A percentile compares a stretch with the other conserved stretches of the same genome.
Conservation (phyloP, 306 rosid species). For the Vigna hirtella region DNA sequence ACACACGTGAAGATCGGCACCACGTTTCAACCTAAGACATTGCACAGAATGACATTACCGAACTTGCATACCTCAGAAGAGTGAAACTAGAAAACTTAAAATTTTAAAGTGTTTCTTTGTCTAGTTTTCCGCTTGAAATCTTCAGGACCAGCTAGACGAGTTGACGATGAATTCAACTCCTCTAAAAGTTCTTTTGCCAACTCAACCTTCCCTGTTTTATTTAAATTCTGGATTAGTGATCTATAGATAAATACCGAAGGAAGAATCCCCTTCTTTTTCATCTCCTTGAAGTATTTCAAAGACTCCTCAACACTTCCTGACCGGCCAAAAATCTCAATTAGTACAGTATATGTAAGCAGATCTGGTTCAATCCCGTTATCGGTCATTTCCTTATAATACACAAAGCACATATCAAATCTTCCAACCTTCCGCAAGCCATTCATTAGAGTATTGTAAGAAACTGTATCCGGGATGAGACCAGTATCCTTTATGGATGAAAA, state of each 20-base stretch:
- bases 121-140: conserved; percentile 61
- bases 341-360: conserved; percentile 78
- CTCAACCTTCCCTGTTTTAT: conserved; percentile 68
- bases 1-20: conserved; percentile 17
- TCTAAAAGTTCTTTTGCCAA: conserved; percentile 59
- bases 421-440: conserved; percentile 76
- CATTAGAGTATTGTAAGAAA: conserved; percentile 78
- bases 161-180: conserved; percentile 68
- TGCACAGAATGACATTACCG: conserved; percentile 13
- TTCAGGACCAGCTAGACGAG: conserved; percentile 59
- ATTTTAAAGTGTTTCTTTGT: conserved; percentile 32
- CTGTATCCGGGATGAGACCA: conserved; percentile 62
- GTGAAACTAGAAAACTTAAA: conserved; percentile 2
- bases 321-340: conserved; percentile 69
- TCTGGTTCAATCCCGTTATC: conserved; percentile 65
- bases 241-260: conserved; percentile 69
- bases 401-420: conserved; percentile 61
- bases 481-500: conserved; percentile 65
- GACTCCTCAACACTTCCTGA: conserved; percentile 76
- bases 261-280: conserved; percentile 65
- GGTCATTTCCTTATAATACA: conserved; percentile 72
- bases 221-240: conserved; percentile 59
- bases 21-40: conserved; percentile 15
- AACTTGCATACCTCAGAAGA: conserved; percentile 27
- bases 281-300: conserved; percentile 63